Evolutionary conservation across 352 stramenopile genomes (phyloP), one percentile per base, ranked within the genome.

Genomic region (Globisporangium viniferum): DNA sequence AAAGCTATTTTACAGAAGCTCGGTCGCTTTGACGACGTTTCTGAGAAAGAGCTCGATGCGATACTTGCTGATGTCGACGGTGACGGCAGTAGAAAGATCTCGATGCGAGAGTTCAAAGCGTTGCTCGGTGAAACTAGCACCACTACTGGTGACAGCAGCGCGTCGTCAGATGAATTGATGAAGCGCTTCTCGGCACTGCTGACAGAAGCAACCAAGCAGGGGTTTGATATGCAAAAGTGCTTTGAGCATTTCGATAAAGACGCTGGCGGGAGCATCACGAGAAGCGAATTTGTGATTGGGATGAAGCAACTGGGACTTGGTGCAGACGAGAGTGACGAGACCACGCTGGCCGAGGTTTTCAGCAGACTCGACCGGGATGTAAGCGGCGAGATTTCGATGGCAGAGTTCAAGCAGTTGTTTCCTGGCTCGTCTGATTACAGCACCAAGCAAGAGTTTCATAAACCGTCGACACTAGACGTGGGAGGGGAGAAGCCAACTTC

Each of bases 161-260:
- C 36, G 36, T 27, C 46, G 29, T 27, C 41, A 3, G 51, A 73
- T 20, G 72, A 76, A 5, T 29, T 83, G 51, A 41, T 88, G 20
- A 46, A 8, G 12, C 77, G 78, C 59, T 68, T 94, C 4, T 75
- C 70, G 7, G 54, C 58, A 1, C 59, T 94, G 41, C 75, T 94
- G 5, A 66, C 73, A 15, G 71, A 76, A 15, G 84, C 84, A 8
- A 62, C 68, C 0, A 73, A 77, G 5, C 80, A 90, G 41, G 82
- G 82, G 0, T 59, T 94, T 5, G 75, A 81, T 15, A 64, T 91
- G 7, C 70, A 81, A 1, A 73, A 75, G n/a, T 92, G 84, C 62
- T 94, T 94, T 58, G 49, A 57, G 0, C 89, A 97, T 57, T 97
- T 97, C 68, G 90, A 97, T 71, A 94, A 91, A 60, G 84, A 97